A percentile compares a stretch with the other conserved stretches of the same genome.
phyloP scores from a whole-genome alignment of 2,329 filamentous ascomycete species.

The Dendrostoma leiphaemia region DNA sequence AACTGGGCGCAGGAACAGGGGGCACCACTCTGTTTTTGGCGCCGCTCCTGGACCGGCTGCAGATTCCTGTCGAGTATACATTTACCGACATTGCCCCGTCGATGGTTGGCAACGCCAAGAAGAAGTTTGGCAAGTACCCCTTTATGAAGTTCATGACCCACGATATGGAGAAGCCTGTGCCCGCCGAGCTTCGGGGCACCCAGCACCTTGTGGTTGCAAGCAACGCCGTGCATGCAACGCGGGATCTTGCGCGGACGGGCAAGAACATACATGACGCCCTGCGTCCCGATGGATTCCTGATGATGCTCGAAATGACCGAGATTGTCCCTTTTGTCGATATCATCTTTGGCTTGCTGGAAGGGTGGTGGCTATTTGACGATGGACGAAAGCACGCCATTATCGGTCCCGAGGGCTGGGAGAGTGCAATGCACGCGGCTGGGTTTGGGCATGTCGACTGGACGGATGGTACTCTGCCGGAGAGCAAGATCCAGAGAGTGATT shows the following conservation, averaged over 20 bases:
- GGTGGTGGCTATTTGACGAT: constrained; percentile 33
- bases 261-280: constrained; percentile 26
- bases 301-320: constrained; percentile 23
- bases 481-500: no score
- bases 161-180: constrained; percentile 29
- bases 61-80: constrained; percentile 32
- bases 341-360: constrained; percentile 32
- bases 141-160: constrained; percentile 28
- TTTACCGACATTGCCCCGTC: constrained; percentile 37
- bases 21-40: constrained; percentile 30
- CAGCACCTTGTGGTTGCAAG: constrained; percentile 31
- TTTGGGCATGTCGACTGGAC: constrained; percentile 31
- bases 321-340: constrained; percentile 22
- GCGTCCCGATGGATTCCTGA: constrained; percentile 31
- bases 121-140: constrained; percentile 22
- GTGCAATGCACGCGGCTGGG: constrained; percentile 23
- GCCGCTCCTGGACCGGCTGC: constrained; percentile 25
- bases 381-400: constrained; percentile 24
- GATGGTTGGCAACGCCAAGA: constrained; percentile 28
- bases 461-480: constrained; percentile 18
- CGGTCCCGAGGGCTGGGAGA: constrained; percentile 23
- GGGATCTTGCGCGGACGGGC: constrained; percentile 20
- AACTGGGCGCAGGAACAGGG: constrained; percentile 32
- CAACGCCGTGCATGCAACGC: constrained; percentile 35
- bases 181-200: constrained; percentile 22